These are phyloP conservation scores for Plectranthus barbatus DNA, from an alignment of 257 asterid genomes.

Conservation along the genomic window DNA sequence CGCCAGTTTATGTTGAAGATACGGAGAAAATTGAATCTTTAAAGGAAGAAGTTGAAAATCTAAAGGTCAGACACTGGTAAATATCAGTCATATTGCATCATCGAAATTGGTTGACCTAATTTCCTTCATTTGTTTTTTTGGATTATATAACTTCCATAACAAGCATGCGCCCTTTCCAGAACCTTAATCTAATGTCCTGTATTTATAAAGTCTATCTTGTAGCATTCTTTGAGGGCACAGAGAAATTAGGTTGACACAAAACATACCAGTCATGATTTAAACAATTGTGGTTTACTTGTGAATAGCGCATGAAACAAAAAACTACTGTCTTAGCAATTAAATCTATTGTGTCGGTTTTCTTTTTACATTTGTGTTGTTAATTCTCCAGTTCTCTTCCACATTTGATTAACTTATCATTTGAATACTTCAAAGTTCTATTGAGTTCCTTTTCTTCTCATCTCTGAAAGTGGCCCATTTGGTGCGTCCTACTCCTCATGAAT, in stretches of 20 bases:
- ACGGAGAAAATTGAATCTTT: constrained; percentile 69
- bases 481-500: no score
- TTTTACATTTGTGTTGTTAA: no score
- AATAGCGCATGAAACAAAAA: no score
- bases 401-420: no score
- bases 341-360: no score
- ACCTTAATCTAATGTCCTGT: not conserved
- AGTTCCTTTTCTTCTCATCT: no score
- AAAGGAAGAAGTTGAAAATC: constrained; percentile 52
- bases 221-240: not conserved
- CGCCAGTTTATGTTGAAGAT: constrained; percentile 81
- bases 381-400: no score
- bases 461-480: no score
- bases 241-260: not conserved
- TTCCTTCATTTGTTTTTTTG: not conserved
- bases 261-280: not conserved
- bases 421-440: no score
- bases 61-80: constrained; percentile 52
- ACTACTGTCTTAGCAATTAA: no score
- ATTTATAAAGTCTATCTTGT: not conserved
- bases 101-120: not conserved
- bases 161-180: not conserved
- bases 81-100: constrained; percentile 3
- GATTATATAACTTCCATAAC: not conserved
- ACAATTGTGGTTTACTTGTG: not conserved